These are phyloP conservation scores for Backusella circina DNA, from an alignment of 192 early-diverging fungal species.

Conservation along the genomic window DNA sequence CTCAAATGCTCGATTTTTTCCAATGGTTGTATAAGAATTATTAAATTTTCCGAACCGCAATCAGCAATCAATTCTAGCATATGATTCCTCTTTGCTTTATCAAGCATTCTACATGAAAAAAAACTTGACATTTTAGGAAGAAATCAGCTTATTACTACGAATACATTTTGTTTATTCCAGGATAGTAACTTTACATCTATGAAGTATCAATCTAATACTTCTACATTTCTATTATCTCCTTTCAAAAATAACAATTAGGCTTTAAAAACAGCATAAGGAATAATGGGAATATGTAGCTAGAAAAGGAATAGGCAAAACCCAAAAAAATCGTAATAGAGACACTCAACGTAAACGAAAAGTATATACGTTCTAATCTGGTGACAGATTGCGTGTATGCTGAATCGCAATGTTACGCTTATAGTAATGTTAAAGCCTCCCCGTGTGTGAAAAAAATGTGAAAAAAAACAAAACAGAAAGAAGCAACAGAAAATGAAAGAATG, in stretches of 20 bases:
- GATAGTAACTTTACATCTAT: not conserved
- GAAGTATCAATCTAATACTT: not conserved
- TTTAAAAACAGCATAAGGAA: not conserved
- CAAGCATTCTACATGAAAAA: not conserved
- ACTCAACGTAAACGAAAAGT: not conserved
- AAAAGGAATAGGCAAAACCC: not conserved
- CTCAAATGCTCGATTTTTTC: not conserved
- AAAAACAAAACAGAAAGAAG: not conserved
- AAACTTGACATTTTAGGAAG: not conserved
- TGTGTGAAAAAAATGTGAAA: conserved; percentile 5
- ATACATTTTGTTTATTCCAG: not conserved
- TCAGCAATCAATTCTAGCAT: not conserved
- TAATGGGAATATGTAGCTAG: not conserved
- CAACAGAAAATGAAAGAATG: not conserved
- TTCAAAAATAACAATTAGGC: not conserved
- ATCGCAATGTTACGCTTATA: not conserved
- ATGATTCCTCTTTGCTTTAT: not conserved
- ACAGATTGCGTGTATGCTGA: not conserved
- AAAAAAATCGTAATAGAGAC: not conserved
- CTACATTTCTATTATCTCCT: not conserved
- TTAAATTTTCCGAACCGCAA: not conserved
- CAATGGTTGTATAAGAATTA: not conserved
- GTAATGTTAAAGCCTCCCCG: not conserved
- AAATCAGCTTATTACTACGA: not conserved
- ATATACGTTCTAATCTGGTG: not conserved